Base-by-base conservation (phyloP, 306 rosid genomes). In the Cucumis hystrix region DNA sequence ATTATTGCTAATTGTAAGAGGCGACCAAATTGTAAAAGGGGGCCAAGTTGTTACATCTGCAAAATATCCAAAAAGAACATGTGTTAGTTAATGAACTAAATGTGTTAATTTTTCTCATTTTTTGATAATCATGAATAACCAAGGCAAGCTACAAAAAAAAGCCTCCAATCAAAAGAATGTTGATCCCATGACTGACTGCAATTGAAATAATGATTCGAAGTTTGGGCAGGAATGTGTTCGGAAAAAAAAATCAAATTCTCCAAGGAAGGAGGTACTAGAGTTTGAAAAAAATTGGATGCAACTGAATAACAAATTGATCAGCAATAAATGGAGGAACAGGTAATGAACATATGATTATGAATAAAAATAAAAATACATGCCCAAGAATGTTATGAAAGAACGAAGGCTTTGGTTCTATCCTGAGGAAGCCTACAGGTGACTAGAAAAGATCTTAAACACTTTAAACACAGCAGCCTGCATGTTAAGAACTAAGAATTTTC, bases 31-130 rank as follows among this genome's bases (percentile, higher is more conserved):
- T n/a, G 47, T 62, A 30, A 81, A 51, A 35, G 33, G 10, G 15
- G 41, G 41, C 79, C 65, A 78, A 51, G 20, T 79, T 68, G 82
- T 43, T 74, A 68, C 58, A 25, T 62, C 81, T 70, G 79, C 61
- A 23, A 79, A 76, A 16, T 59, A 1, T 41, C 37, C 25, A 18
- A 63, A 41, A 43, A 21, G 37, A 25, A 33, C 16, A 49, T 9
- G 16, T 14, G 76, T 20, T 23, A 25, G 62, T 47, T 73, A n/a
- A 80, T 28, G 7, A 47, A 51, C 40, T 17, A 10, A 2, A 55
- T 54, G 9, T 52, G 10, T 51, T 28, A 15, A 71, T 17, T 25
- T 3, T 28, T 72, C 56, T 47, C 37, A 55, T 3, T 28, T 1
- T 43, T 43, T 43, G 9, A 43, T 28, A 28, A 28, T 43, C 3